Conservation (phyloP, 2,329 filamentous ascomycete species). For the Ceratocystis diversiconidia region DNA sequence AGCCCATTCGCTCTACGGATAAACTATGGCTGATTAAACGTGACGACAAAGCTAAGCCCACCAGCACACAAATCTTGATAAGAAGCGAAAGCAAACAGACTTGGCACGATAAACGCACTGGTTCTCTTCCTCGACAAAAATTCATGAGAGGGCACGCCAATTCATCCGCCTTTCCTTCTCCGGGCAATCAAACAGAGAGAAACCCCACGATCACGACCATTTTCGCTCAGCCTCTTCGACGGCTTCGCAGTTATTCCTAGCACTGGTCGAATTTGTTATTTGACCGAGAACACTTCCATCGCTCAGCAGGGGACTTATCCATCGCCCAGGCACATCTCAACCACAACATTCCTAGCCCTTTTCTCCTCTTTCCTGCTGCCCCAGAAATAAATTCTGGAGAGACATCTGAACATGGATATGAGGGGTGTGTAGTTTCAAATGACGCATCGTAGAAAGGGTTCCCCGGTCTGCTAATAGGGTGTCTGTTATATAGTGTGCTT, state of each 20-base stretch:
- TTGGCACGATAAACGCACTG: too few relatives aligned
- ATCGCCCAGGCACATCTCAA: background rate
- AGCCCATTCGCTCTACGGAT: background rate
- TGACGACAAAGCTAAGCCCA: background rate
- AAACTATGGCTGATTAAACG: background rate
- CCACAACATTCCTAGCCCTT: constrained; percentile 11
- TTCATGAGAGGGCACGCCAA: background rate
- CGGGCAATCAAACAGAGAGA: background rate
- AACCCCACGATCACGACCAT: background rate
- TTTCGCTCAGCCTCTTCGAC: background rate
- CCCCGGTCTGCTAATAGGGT: background rate
- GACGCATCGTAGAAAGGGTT: background rate
- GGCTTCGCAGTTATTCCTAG: background rate
- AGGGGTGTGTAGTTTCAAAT: constrained; percentile 1
- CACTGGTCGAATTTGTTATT: background rate
- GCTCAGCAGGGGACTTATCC: background rate
- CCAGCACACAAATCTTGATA: background rate
- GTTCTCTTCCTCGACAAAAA: too few relatives aligned
- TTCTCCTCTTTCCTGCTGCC: constrained; percentile 13
- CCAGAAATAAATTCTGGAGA: constrained; percentile 4
- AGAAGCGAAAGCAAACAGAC: background rate
- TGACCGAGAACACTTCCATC: background rate
- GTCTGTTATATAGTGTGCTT: background rate
- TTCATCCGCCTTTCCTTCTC: background rate
- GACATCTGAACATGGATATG: background rate